Conservation (phyloP, 2,329 filamentous ascomycete species). For the Capronia americana region DNA sequence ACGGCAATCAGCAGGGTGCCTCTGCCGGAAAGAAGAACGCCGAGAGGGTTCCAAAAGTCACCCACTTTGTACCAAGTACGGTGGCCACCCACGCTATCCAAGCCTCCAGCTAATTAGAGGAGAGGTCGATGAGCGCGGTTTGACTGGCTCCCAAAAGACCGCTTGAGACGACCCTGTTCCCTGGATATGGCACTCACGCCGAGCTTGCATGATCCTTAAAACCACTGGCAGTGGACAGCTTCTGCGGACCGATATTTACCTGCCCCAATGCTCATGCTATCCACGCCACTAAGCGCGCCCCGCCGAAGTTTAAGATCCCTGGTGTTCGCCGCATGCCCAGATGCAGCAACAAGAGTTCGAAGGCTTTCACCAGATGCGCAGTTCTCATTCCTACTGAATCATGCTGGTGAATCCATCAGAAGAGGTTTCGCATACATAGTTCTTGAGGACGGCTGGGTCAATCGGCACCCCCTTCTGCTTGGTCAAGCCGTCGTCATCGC, state of each 20-base stretch:
- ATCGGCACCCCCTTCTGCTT: too few relatives aligned
- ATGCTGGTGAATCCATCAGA: neutral
- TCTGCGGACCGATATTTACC: slow-evolving; percentile 8
- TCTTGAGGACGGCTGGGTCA: neutral
- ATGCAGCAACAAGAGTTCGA: neutral
- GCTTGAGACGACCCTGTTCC: slow-evolving; percentile 18
- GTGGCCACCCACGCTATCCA: slow-evolving; percentile 20
- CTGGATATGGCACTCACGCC: slow-evolving; percentile 13
- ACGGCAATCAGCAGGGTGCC: slow-evolving; percentile 9
- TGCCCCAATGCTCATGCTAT: neutral
- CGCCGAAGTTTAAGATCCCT: slow-evolving; percentile 14
- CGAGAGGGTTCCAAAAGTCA: neutral
- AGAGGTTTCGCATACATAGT: neutral
- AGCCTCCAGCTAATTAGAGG: slow-evolving; percentile 1
- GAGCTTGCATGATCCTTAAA: slow-evolving; percentile 17
- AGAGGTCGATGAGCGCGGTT: neutral
- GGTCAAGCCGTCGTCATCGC: neutral
- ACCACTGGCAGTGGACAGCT: neutral
- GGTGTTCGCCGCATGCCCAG: neutral
- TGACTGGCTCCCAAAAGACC: slow-evolving; percentile 12
- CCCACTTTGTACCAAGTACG: slow-evolving; percentile 2
- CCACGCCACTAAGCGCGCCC: slow-evolving; percentile 12
- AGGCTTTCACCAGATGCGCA: neutral
- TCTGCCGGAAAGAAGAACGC: slow-evolving; percentile 3
- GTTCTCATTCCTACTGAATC: neutral